Base-by-base conservation (phyloP, 495 filamentous ascomycete species). In the Talaromyces trachyspermus region DNA sequence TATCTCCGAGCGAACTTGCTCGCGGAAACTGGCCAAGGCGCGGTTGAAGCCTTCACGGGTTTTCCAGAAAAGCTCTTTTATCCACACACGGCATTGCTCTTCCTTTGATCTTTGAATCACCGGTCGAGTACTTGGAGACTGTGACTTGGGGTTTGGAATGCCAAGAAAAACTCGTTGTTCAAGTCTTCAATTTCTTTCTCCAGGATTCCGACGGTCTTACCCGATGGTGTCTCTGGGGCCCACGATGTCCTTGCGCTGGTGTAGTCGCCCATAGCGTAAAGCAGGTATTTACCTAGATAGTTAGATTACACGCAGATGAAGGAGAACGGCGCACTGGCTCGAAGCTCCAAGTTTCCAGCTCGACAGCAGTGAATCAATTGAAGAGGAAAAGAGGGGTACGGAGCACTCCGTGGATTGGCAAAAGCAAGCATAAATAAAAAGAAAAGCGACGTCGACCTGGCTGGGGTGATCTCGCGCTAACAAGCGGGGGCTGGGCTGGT, bases 51-150 rank as follows among this genome's bases (percentile, higher is more conserved):
- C 48, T 36, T 23, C 39, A 10, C n/a, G 15, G 17, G 35, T 22
- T 37, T 24, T 49, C 38, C 38, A 49, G 15, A 43, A 43, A 15
- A 49, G 19, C 12, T 23, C 24, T 24, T 49, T 49, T 25, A 49
- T 26, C 29, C 38, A 41, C 18, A 23, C 10, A 2, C 14, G 15
- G 26, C 48, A 49, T 35, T 43, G 25, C 27, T 42, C 38, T 20
- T 43, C 39, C 22, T 23, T 42, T 4, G 48, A 43, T 22, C 38
- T 43, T 24, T 49, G 14, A 25, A 3, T 30, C 26, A 26, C 10
- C 10, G 44, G 30, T 15, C 37, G 48, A 2, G 48, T 25, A 43
- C 29, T 24, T 18, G 48, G 48, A 4, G 48, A 49, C 9, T 30
- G 32, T 9, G 11, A 36, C 26, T 32, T 32, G 17, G 48, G 48